A percentile compares a stretch with the other conserved stretches of the same genome.
Conservation (phyloP, 108 stramenopile species). For the Skeletonema grethae region DNA sequence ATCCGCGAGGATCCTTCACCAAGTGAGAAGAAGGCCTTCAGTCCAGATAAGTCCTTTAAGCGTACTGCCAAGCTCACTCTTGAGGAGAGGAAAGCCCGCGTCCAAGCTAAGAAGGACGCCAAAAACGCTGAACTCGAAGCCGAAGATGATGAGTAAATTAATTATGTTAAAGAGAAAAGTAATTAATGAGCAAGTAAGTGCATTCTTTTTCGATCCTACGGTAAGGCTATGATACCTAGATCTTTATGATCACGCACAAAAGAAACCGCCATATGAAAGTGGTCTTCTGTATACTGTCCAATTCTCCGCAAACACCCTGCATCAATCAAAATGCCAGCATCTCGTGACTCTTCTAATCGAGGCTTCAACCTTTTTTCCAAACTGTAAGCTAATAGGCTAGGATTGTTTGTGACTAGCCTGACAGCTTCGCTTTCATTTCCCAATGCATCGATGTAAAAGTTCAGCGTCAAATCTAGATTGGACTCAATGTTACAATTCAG, state of each 20-base stretch:
- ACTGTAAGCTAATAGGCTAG: constrained; percentile 7
- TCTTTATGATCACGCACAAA: background rate
- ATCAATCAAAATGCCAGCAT: background rate
- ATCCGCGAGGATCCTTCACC: constrained; percentile 97
- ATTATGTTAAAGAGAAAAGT: background rate
- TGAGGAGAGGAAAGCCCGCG: constrained; percentile 92
- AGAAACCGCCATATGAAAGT: background rate
- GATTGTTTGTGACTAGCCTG: background rate
- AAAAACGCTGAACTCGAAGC: constrained; percentile 88
- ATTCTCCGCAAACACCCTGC: background rate
- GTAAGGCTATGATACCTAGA: background rate
- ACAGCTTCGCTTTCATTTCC: background rate
- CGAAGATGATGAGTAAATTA: constrained; percentile 71
- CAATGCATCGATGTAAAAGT: constrained; percentile 6
- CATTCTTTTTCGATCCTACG: background rate
- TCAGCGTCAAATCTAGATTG: background rate
- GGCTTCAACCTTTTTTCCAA: constrained; percentile 5
- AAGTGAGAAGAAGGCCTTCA: constrained; percentile 80
- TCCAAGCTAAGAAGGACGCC: constrained; percentile 95
- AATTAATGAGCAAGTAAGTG: background rate
- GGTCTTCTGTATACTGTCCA: constrained; percentile 1
- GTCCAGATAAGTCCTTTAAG: constrained; percentile 94
- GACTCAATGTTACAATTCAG: background rate
- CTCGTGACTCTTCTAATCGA: background rate
- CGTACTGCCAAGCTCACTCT: constrained; percentile 87